Percentiles rank a stretch among this genome's conserved stretches.
phyloP scores from a whole-genome alignment of 2,329 filamentous ascomycete genomes.

The Phaeomoniella chlamydospora region DNA sequence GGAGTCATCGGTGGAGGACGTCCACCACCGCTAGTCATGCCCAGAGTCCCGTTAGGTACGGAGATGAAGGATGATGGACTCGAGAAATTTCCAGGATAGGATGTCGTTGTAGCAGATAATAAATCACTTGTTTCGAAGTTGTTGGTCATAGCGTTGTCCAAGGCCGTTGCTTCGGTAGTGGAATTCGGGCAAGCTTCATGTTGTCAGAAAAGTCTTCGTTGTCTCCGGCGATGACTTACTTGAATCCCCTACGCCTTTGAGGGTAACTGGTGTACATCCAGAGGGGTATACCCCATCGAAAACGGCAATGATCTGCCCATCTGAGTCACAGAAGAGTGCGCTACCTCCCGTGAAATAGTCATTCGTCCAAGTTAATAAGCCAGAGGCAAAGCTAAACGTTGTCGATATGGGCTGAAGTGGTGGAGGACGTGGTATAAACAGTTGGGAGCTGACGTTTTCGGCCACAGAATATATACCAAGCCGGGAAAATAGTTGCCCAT shows the following conservation, averaged over 20 bases:
- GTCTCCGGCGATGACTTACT: not conserved
- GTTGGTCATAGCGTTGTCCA: not conserved
- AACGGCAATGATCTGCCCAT: not conserved
- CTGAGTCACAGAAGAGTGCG: constrained; percentile 1
- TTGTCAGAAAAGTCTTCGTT: not conserved
- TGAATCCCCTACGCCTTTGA: not conserved
- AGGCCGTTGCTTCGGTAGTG: not conserved
- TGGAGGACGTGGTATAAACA: not conserved
- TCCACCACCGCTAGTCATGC: no score
- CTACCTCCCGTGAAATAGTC: not conserved
- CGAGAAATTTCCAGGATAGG: not conserved
- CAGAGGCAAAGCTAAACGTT: not conserved
- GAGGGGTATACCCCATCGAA: constrained; percentile 1
- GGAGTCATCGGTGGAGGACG: no score
- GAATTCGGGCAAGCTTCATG: not conserved
- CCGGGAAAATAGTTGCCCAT: not conserved
- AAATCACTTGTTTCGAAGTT: not conserved
- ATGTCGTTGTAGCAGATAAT: not conserved
- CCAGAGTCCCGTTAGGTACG: no score
- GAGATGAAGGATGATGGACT: not conserved
- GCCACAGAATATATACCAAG: not conserved
- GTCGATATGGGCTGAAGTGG: not conserved
- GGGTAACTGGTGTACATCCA: not conserved
- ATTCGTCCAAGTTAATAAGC: constrained; percentile 1
- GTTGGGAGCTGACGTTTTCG: not conserved